Conservation (phyloP, 169 alveolate genomes). For the Eimeria zaria region DNA sequence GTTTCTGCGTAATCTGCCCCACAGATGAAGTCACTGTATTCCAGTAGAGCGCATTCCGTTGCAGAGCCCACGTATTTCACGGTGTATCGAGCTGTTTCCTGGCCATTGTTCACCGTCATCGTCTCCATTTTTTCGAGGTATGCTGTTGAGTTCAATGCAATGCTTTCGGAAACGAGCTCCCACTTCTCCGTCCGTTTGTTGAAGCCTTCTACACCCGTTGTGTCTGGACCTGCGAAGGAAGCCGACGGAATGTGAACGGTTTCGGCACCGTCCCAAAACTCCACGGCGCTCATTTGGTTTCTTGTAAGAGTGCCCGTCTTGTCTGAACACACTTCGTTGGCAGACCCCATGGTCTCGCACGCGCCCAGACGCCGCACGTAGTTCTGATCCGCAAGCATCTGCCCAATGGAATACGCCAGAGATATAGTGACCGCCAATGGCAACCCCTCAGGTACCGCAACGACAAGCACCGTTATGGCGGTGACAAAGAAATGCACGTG, state of each 20-base stretch:
- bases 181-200: slow-evolving; percentile 58
- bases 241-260: slow-evolving; percentile 56
- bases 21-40: slow-evolving; percentile 83
- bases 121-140: slow-evolving; percentile 83
- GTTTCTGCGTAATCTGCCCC: slow-evolving; percentile 77
- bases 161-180: slow-evolving; percentile 78
- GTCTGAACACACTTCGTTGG: slow-evolving; percentile 99
- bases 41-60: slow-evolving; percentile 94
- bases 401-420: slow-evolving; percentile 98
- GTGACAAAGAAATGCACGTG: slow-evolving; percentile 88
- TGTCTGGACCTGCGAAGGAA: slow-evolving; percentile 46
- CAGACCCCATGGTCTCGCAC: slow-evolving; percentile 99
- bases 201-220: slow-evolving; percentile 19
- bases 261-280: slow-evolving; percentile 85
- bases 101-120: slow-evolving; percentile 30
- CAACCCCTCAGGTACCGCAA: slow-evolving; percentile 99
- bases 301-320: slow-evolving; percentile 99
- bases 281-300: slow-evolving; percentile 97
- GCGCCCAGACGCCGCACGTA: slow-evolving; percentile 98
- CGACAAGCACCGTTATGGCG: slow-evolving; percentile 96
- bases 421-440: slow-evolving; percentile 99
- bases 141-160: slow-evolving; percentile 90
- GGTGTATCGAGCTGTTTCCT: slow-evolving; percentile 41
- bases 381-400: slow-evolving; percentile 96
- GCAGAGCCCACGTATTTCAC: slow-evolving; percentile 88